phyloP scores from a whole-genome alignment of 1,284 basidiomycete species.

The Taiwanofungus camphoratus region DNA sequence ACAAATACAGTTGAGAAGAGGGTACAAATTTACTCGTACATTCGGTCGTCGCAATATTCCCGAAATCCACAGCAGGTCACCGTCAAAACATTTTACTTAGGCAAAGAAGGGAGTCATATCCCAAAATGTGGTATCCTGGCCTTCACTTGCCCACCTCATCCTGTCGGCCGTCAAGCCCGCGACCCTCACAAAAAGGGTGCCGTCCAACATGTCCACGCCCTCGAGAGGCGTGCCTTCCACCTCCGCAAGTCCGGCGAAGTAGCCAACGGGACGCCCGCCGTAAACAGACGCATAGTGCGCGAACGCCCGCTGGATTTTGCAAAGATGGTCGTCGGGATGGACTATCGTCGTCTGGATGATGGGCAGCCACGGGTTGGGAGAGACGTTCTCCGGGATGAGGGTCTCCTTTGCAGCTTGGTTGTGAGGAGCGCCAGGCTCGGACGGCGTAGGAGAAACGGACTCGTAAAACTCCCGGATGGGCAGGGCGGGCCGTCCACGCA shows the following conservation, averaged over 20 bases:
- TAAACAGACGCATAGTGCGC: constrained; percentile 46
- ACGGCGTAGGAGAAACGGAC: constrained; percentile 16
- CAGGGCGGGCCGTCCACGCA: constrained; percentile 30
- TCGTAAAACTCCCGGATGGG: constrained; percentile 34
- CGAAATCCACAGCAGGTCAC: no score
- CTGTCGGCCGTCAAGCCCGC: constrained; percentile 44
- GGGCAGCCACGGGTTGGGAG: constrained; percentile 49
- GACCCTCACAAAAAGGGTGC: constrained; percentile 50
- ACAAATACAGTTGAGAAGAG: no score
- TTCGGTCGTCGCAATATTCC: no score
- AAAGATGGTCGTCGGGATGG: constrained; percentile 58
- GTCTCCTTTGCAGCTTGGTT: constrained; percentile 27
- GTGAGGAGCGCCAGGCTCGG: constrained; percentile 25
- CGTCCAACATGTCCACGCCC: constrained; percentile 48
- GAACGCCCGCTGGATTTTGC: constrained; percentile 53
- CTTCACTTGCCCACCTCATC: constrained; percentile 47
- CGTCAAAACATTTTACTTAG: no score
- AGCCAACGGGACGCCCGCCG: no score
- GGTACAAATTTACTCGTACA: no score
- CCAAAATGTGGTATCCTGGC: constrained; percentile 28
- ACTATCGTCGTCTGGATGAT: constrained; percentile 42
- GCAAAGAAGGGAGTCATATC: constrained; percentile 21
- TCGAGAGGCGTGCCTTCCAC: constrained; percentile 26
- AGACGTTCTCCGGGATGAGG: constrained; percentile 27
- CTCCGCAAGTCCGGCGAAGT: constrained; percentile 29